Base-by-base conservation (phyloP, 148 eudicot genomes). In the Heliamphora exappendiculata region DNA sequence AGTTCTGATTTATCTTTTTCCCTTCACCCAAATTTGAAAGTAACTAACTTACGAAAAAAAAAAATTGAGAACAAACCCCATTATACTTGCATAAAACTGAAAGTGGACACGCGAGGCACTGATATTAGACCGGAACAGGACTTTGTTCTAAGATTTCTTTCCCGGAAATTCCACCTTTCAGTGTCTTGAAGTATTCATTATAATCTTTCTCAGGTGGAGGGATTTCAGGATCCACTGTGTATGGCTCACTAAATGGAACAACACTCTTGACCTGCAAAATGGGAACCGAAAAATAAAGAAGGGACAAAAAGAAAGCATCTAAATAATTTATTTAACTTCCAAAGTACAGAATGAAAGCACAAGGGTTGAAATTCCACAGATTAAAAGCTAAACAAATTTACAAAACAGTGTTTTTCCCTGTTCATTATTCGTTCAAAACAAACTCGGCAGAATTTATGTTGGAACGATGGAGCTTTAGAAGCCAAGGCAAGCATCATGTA, bases 131-230 rank as follows among this genome's bases (percentile, higher is more conserved):
- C 19, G 89, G 63, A 42, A 88, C 81, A 11, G 94, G 87, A 26
- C 64, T 86, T 76, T 78, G 79, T 75, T 94, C 91, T 49, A 95
- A 82, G 73, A 81, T 76, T 81, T 93, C 99, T 85, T 95, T 95
- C 81, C 99, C 99, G 2, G 99, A 92, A 28, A 95, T 84, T 76
- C 96, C 96, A 44, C 89, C 94, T 85, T 95, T 91, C 79, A 95
- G 74, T 39, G 84, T 87, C 81, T 85, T 87, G 89, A 95, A 95
- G 83, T 88, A 95, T 17, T 81, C 82, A 41, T 89, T 81, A 53
- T 95, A 95, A 75, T 95, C 96, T 87, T 93, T 95, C 86, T 91
- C 96, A n/a, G 96, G 91, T 44, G 97, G 97, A 50, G 94, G 99
- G 83, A 91, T 95, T 80, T 86, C 85, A 69, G 97, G 96, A 80